Conservation (phyloP, 345 rosid genomes). For the Bruguiera sexangula region DNA sequence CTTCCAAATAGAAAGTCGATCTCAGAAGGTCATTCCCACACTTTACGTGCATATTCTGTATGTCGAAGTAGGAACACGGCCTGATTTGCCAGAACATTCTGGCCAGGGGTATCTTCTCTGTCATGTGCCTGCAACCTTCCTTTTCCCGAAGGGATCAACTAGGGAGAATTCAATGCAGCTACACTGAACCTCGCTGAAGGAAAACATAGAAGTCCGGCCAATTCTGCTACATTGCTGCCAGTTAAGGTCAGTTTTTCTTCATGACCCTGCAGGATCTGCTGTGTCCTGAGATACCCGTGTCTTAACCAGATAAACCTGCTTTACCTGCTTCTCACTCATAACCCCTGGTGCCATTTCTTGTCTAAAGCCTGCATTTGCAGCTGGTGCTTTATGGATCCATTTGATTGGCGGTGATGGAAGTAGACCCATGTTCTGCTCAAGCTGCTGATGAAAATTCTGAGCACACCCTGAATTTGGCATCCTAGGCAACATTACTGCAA, state of each 20-base stretch:
- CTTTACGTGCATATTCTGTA: not conserved
- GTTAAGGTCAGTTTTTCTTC: conserved; percentile 11
- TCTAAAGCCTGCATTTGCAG: conserved; percentile 32
- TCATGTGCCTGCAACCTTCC: not conserved
- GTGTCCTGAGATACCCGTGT: conserved; percentile 26
- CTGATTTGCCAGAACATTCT: not conserved
- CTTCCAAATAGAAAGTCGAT: conserved; percentile 2
- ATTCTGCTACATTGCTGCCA: conserved; percentile 9
- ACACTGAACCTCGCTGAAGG: not conserved
- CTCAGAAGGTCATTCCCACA: not conserved
- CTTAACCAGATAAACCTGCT: conserved; percentile 62
- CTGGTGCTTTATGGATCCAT: conserved; percentile 47
- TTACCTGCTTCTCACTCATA: conserved; percentile 46
- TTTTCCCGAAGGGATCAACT: not conserved
- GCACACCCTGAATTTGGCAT: conserved; percentile 31
- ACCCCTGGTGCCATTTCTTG: conserved; percentile 39
- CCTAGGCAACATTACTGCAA: conserved; percentile 21
- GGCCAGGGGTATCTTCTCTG: not conserved
- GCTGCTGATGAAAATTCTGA: conserved; percentile 27
- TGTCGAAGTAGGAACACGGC: not conserved
- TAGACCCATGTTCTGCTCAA: conserved; percentile 35
- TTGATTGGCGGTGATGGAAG: conserved; percentile 63
- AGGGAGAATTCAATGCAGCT: not conserved
- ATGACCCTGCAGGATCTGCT: conserved; percentile 12
- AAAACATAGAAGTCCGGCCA: not conserved